Conservation (phyloP, 2,329 filamentous ascomycete genomes). For the Trichoderma aggressivum region DNA sequence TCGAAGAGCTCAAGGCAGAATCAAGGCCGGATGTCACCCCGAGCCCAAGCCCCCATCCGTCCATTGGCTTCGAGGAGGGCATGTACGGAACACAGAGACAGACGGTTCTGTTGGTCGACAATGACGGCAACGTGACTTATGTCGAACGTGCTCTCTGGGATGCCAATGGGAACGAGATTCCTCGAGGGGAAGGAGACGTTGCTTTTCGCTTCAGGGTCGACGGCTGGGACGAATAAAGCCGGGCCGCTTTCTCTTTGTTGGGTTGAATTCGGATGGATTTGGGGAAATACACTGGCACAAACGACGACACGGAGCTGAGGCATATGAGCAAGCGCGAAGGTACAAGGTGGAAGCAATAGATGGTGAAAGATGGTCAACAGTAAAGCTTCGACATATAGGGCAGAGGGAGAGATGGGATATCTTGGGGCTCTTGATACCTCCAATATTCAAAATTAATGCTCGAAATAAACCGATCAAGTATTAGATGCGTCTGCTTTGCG, state of each 20-base stretch:
- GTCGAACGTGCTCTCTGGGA: constrained; percentile 60
- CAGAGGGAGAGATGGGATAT: neutral
- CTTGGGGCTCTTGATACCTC: neutral
- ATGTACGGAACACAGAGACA: constrained; percentile 65
- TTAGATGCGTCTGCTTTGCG: neutral
- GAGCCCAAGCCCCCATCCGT: constrained; percentile 21
- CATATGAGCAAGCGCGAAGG: neutral
- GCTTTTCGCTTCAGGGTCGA: constrained; percentile 56
- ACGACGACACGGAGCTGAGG: neutral
- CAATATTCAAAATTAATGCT: neutral
- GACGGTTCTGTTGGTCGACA: constrained; percentile 60
- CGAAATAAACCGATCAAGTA: neutral
- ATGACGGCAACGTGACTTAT: constrained; percentile 59
- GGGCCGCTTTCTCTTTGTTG: neutral
- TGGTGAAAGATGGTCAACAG: neutral
- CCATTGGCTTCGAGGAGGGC: constrained; percentile 52
- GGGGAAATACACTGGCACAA: neutral
- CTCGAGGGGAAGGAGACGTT: constrained; percentile 53
- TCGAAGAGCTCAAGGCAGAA: constrained; percentile 35
- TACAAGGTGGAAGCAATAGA: neutral
- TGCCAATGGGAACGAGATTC: constrained; percentile 51
- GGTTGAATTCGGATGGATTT: neutral
- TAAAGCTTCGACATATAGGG: neutral
- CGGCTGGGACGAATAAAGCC: constrained; percentile 41
- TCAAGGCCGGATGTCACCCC: constrained; percentile 38